phyloP scores from a whole-genome alignment of 768 basidiomycete species.

The Naganishia kalamii region DNA sequence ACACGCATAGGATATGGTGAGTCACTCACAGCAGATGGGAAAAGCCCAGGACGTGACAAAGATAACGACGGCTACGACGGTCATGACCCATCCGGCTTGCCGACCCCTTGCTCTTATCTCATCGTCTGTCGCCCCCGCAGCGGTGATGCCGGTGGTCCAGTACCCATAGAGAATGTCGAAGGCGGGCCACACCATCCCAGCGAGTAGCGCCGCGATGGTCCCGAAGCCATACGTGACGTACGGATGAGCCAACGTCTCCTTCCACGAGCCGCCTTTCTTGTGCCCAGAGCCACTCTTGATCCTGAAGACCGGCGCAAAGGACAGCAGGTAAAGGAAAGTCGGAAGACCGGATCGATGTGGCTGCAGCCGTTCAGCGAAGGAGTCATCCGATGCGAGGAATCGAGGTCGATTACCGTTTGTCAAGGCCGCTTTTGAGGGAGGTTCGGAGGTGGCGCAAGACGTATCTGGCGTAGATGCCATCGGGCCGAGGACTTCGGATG shows the following conservation, averaged over 20 bases:
- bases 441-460: no score
- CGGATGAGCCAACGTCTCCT: constrained; percentile 26
- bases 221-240: constrained; percentile 26
- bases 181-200: constrained; percentile 28
- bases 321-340: constrained; percentile 27
- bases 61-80: constrained; percentile 26
- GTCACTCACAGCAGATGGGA: constrained; percentile 29
- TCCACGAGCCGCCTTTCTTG: neutral
- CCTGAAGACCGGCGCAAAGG: constrained; percentile 31
- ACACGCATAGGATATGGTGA: neutral
- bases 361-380: no score
- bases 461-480: no score
- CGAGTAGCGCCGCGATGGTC: constrained; percentile 23
- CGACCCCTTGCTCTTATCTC: constrained; percentile 16
- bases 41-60: constrained; percentile 20
- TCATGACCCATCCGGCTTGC: constrained; percentile 33
- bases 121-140: neutral
- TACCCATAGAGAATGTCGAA: constrained; percentile 34
- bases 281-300: constrained; percentile 9
- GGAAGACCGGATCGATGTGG: constrained; percentile 26
- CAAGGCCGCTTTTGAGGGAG: no score
- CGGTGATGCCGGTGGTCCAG: constrained; percentile 31
- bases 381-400: no score
- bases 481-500: no score
- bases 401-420: no score